Evolutionary conservation across 2,329 filamentous ascomycete species (phyloP).

Genomic region (Hymenoscyphus linearis): DNA sequence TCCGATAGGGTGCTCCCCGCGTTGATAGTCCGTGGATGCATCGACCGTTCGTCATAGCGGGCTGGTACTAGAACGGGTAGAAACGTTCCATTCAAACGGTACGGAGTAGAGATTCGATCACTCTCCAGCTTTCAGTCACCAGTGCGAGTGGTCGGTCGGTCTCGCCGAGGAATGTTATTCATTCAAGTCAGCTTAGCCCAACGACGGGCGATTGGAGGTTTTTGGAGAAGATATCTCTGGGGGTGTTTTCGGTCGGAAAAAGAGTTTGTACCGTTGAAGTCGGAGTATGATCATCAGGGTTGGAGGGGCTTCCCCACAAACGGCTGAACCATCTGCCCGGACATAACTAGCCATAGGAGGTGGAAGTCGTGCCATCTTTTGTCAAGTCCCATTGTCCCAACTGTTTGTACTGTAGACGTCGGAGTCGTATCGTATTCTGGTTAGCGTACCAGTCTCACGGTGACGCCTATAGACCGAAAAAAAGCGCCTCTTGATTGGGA

Average conservation of each 20-base stretch:
- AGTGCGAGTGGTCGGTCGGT: not conserved
- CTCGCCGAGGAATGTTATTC: not conserved
- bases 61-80: not conserved
- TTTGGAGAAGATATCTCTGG: not conserved
- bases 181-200: constrained; percentile 1
- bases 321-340: not conserved
- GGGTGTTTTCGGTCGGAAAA: not conserved
- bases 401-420: not conserved
- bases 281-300: not conserved
- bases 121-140: too few species aligned
- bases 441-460: not conserved
- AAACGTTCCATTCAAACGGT: not conserved
- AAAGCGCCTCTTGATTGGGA: not conserved
- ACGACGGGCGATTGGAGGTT: not conserved
- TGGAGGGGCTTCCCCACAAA: not conserved
- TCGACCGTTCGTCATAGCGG: constrained; percentile 17
- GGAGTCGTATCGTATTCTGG: not conserved
- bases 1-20: constrained; percentile 17
- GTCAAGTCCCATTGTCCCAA: not conserved
- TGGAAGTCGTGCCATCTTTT: not conserved
- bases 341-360: not conserved
- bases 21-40: constrained; percentile 7
- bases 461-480: not conserved
- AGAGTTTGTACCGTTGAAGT: not conserved
- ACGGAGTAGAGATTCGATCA: not conserved